phyloP scores from a whole-genome alignment of 139 green algal genomes.

The Choricystis sp. region DNA sequence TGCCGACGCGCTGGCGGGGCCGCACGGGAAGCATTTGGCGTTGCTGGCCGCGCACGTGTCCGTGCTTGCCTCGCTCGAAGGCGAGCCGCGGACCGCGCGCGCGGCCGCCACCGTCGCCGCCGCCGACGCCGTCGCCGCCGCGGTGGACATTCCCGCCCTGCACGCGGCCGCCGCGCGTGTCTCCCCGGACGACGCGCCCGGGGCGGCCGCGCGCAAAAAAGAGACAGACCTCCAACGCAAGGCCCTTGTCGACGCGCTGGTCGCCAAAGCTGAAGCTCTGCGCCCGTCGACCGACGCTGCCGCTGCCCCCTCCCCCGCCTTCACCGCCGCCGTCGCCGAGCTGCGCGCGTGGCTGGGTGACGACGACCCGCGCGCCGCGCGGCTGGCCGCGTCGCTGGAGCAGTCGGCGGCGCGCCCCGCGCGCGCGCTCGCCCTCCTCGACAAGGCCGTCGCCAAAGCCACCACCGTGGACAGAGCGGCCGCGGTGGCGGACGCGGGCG shows the following conservation, averaged over 20 bases:
- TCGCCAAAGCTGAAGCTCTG: constrained; percentile 24
- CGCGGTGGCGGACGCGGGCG: too few species aligned
- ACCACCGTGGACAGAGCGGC: neutral
- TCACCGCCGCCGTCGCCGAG: constrained; percentile 17
- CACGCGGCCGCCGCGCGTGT: constrained; percentile 33
- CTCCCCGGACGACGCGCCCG: constrained; percentile 31
- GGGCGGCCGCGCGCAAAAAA: constrained; percentile 17
- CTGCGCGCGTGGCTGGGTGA: constrained; percentile 47
- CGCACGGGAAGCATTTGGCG: constrained; percentile 44
- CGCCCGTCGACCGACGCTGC: constrained; percentile 1
- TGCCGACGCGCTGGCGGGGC: constrained; percentile 18
- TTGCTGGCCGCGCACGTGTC: constrained; percentile 37
- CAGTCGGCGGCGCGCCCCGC: too few species aligned
- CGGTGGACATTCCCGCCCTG: constrained; percentile 38
- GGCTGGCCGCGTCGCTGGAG: neutral
- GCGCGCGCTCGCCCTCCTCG: constrained; percentile 11
- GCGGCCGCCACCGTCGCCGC: constrained; percentile 19
- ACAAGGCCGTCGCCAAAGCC: constrained; percentile 4
- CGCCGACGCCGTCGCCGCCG: constrained; percentile 26
- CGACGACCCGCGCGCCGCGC: neutral
- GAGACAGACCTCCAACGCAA: constrained; percentile 36
- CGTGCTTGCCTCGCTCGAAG: neutral
- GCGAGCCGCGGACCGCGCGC: neutral
- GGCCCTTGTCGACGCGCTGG: constrained; percentile 50
- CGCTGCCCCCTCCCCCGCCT: neutral